Evolutionary conservation across 768 basidiomycete genomes (phyloP).

Genomic region (Lentinula guzmanii): DNA sequence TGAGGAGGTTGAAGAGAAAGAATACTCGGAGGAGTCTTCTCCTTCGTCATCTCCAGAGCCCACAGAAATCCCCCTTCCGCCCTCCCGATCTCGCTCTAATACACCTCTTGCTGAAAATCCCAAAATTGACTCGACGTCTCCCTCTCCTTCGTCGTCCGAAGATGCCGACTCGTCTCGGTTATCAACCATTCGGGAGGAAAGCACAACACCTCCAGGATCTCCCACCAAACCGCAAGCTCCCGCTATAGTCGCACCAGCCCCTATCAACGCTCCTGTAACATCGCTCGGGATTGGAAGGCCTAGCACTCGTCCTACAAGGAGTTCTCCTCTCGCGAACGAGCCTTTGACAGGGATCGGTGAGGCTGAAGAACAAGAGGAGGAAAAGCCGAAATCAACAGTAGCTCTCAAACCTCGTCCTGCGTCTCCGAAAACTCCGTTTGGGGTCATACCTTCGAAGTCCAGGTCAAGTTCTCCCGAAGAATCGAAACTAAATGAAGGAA

Average conservation of each 20-base stretch:
- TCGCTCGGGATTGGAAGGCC: slow-evolving; percentile 49
- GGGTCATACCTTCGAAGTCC: neutral
- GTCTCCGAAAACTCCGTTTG: slow-evolving; percentile 13
- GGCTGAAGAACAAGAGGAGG: slow-evolving; percentile 25
- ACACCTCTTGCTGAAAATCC: slow-evolving; percentile 54
- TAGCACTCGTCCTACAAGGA: slow-evolving; percentile 62
- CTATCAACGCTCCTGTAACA: slow-evolving; percentile 22
- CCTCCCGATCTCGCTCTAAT: slow-evolving; percentile 46
- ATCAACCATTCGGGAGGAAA: slow-evolving; percentile 32
- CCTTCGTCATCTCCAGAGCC: slow-evolving; percentile 23
- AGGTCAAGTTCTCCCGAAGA: slow-evolving; percentile 6
- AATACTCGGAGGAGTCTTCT: slow-evolving; percentile 14
- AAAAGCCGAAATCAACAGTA: slow-evolving; percentile 9
- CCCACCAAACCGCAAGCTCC: slow-evolving; percentile 40
- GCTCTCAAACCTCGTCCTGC: slow-evolving; percentile 28
- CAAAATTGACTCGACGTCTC: slow-evolving; percentile 30
- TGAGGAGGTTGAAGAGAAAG: slow-evolving; percentile 20
- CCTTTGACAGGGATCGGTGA: slow-evolving; percentile 29
- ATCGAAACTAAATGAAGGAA: slow-evolving; percentile 4
- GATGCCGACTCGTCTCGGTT: slow-evolving; percentile 16
- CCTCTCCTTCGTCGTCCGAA: slow-evolving; percentile 26
- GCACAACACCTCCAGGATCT: slow-evolving; percentile 63
- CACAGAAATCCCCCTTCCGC: slow-evolving; percentile 5
- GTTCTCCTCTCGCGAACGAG: slow-evolving; percentile 65
- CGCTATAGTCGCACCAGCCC: slow-evolving; percentile 9